phyloP scores from a whole-genome alignment of 2,329 filamentous ascomycete genomes.

The Claviceps citrina region DNA sequence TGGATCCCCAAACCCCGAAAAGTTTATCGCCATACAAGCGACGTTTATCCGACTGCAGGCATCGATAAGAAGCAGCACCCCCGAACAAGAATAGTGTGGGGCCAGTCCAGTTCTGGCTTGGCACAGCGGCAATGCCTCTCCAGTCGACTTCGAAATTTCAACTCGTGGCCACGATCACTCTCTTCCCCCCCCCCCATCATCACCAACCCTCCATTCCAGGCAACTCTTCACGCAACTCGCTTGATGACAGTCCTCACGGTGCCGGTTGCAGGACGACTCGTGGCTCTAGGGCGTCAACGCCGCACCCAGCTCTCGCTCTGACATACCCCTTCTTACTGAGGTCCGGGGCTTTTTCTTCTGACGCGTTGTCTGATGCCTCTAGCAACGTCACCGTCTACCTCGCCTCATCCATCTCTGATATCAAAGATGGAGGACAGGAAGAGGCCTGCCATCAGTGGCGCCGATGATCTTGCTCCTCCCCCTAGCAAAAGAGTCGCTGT shows the following conservation, averaged over 20 bases:
- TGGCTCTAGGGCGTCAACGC: conserved; percentile 18
- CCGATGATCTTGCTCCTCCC: conserved; percentile 71
- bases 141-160: conserved; percentile 31
- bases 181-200: conserved; percentile 10
- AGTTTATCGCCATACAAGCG: conserved; percentile 8
- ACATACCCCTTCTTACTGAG: conserved; percentile 23
- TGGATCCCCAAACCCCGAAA: background rate
- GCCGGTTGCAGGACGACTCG: conserved; percentile 19
- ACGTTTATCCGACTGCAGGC: conserved; percentile 19
- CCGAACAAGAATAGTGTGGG: conserved; percentile 17
- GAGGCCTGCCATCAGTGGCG: conserved; percentile 67
- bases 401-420: conserved; percentile 63
- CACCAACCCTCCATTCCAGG: conserved; percentile 20
- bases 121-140: conserved; percentile 20
- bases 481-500: conserved; percentile 84
- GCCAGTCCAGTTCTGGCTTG: conserved; percentile 24
- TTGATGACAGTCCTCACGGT: conserved; percentile 21
- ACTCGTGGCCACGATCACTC: conserved; percentile 22
- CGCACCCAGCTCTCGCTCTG: conserved; percentile 14
- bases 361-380: conserved; percentile 64
- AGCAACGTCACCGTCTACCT: conserved; percentile 56
- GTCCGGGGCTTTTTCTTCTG: conserved; percentile 18
- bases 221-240: conserved; percentile 15
- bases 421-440: conserved; percentile 99
- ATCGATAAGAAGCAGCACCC: conserved; percentile 20